phyloP scores from a whole-genome alignment of 2,329 filamentous ascomycete species.

The Clonostachys chloroleuca region DNA sequence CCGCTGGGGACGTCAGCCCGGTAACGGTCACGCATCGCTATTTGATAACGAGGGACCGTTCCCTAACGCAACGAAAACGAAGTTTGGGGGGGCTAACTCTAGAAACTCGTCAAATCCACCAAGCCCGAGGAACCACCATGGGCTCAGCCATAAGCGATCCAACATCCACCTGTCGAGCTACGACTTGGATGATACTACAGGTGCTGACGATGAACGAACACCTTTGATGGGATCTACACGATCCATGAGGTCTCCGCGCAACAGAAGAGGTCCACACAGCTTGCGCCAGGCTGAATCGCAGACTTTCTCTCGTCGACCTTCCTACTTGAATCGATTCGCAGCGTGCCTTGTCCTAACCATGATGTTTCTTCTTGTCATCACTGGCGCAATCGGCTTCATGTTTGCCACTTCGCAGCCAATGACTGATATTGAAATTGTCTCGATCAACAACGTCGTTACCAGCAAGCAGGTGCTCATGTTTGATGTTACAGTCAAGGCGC shows the following conservation, averaged over 20 bases:
- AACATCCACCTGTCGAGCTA: constrained; percentile 62
- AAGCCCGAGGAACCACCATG: constrained; percentile 35
- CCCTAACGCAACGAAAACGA: constrained; percentile 59
- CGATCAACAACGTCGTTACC: constrained; percentile 85
- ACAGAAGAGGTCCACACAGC: constrained; percentile 48
- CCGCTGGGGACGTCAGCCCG: constrained; percentile 67
- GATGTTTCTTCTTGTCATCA: constrained; percentile 74
- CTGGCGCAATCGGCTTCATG: constrained; percentile 84
- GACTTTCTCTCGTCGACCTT: constrained; percentile 56
- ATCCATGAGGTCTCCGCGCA: constrained; percentile 44
- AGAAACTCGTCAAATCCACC: constrained; percentile 64
- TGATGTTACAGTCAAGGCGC: constrained; percentile 79
- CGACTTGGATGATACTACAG: constrained; percentile 75
- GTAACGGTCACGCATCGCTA: constrained; percentile 64
- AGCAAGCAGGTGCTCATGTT: constrained; percentile 95
- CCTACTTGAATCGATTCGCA: constrained; percentile 71
- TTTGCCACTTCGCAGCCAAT: constrained; percentile 89
- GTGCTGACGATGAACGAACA: constrained; percentile 82
- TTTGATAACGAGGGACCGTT: constrained; percentile 79
- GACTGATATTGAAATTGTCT: constrained; percentile 69
- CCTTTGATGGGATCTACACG: constrained; percentile 58
- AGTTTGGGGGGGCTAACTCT: constrained; percentile 51
- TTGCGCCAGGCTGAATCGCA: constrained; percentile 71
- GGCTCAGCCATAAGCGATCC: constrained; percentile 37
- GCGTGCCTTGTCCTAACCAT: constrained; percentile 82